Evolutionary conservation across 1,284 basidiomycete genomes (phyloP).

Genomic region (Moesziomyces parantarcticus): DNA sequence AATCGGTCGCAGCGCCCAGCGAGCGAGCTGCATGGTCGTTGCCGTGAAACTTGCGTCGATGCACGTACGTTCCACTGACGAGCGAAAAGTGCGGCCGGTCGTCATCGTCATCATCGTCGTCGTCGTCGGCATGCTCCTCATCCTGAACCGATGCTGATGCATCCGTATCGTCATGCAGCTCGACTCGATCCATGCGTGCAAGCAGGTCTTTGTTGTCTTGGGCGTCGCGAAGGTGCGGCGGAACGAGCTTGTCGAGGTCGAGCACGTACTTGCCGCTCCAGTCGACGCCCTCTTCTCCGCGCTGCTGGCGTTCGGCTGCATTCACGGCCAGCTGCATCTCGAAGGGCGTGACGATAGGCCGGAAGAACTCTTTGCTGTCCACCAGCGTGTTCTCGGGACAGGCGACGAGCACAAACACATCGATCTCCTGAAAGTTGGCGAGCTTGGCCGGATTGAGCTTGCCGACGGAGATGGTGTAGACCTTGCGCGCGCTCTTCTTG

Average conservation of each 20-base stretch:
- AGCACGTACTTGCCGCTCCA: slow-evolving; percentile 87
- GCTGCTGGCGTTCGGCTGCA: slow-evolving; percentile 49
- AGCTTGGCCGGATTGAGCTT: slow-evolving; percentile 95
- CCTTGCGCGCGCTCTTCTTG: slow-evolving; percentile 76
- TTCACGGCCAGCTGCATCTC: slow-evolving; percentile 85
- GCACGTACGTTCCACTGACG: slow-evolving; percentile 85
- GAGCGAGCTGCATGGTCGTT: slow-evolving; percentile 42
- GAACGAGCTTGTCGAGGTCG: slow-evolving; percentile 75
- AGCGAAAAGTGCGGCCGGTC: slow-evolving; percentile 78
- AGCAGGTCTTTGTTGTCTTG: background rate
- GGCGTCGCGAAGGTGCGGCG: slow-evolving; percentile 45
- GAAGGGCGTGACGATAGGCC: slow-evolving; percentile 93
- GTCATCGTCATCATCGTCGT: slow-evolving; percentile 69
- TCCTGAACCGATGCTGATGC: slow-evolving; percentile 20
- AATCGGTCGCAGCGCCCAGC: slow-evolving; percentile 3
- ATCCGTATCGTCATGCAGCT: slow-evolving; percentile 6
- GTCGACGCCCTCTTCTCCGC: slow-evolving; percentile 40
- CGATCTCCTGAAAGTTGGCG: slow-evolving; percentile 95
- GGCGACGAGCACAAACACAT: slow-evolving; percentile 93
- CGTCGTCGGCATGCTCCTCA: slow-evolving; percentile 24
- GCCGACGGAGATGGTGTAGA: slow-evolving; percentile 93
- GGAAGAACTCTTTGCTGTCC: slow-evolving; percentile 83
- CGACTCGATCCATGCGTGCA: slow-evolving; percentile 6
- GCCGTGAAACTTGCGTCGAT: slow-evolving; percentile 76
- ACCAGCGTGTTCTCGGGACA: slow-evolving; percentile 93